These are phyloP conservation scores for Rhypophila decipiens DNA, from an alignment of 495 filamentous ascomycete genomes.

Conservation along the genomic window DNA sequence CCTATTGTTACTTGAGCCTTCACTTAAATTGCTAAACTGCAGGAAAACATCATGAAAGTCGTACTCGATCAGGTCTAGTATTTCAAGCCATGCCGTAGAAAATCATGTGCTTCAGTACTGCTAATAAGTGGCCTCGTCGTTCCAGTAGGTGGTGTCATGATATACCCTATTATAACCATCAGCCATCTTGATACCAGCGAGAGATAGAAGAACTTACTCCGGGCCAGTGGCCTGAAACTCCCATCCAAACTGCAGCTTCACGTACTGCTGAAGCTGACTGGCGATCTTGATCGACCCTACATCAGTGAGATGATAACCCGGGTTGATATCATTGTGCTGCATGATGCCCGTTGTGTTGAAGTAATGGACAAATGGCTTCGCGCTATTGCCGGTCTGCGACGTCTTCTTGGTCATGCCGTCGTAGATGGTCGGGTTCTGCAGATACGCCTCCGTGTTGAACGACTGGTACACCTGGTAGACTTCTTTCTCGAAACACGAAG, in stretches of 20 bases:
- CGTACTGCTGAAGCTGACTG: conserved; percentile 57
- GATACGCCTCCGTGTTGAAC: conserved; percentile 47
- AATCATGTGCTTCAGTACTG: too few relatives aligned
- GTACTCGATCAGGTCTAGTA: too few relatives aligned
- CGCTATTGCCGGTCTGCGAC: conserved; percentile 22
- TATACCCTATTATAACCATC: conserved; percentile 34
- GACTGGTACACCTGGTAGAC: conserved; percentile 49
- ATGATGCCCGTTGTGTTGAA: conserved; percentile 63
- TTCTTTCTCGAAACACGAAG: conserved; percentile 45
- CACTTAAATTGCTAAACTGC: too few relatives aligned
- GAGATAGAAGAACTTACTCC: conserved; percentile 33
- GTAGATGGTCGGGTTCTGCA: conserved; percentile 34
- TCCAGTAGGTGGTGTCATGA: conserved; percentile 58
- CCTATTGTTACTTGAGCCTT: too few relatives aligned
- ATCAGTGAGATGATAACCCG: conserved; percentile 59
- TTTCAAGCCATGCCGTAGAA: too few relatives aligned
- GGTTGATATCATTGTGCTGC: conserved; percentile 64
- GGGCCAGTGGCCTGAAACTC: conserved; percentile 52
- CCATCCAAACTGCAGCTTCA: conserved; percentile 50
- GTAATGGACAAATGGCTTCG: conserved; percentile 55
- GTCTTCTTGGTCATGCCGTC: conserved; percentile 38
- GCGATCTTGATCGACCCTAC: conserved; percentile 63
- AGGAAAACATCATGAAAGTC: too few relatives aligned
- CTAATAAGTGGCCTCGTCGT: conserved; percentile 28
- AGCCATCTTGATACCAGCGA: not conserved